These are phyloP conservation scores for Crithidia bombi DNA, from an alignment of 208 protist genomes.

Conservation along the genomic window DNA sequence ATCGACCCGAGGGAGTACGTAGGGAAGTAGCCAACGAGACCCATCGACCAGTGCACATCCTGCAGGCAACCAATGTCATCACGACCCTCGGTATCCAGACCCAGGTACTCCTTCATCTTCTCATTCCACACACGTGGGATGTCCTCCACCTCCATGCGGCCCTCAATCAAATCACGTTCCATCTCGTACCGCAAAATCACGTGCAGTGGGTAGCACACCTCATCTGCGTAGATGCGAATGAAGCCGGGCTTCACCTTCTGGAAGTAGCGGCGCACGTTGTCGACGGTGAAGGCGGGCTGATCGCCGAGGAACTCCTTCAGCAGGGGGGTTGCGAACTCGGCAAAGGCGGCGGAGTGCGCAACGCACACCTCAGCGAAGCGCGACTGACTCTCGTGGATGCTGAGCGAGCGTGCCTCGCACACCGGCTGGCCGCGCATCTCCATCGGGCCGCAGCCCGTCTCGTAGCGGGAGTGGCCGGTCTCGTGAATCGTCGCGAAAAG, in stretches of 20 bases:
- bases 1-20: constrained; percentile 88
- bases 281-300: constrained; percentile 50
- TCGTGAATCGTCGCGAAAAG: constrained; percentile 86
- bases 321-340: constrained; percentile 53
- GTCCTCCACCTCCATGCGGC: constrained; percentile 72
- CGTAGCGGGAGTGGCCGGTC: constrained; percentile 89
- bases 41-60: constrained; percentile 87
- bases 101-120: constrained; percentile 91
- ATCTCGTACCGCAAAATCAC: constrained; percentile 92
- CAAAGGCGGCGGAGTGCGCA: constrained; percentile 58
- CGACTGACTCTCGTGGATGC: constrained; percentile 90
- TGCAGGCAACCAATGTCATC: constrained; percentile 85
- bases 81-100: constrained; percentile 73
- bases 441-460: constrained; percentile 75
- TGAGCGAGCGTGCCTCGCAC: constrained; percentile 56
- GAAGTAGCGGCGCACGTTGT: constrained; percentile 55
- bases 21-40: constrained; percentile 87
- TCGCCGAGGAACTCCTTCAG: constrained; percentile 59
- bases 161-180: constrained; percentile 86
- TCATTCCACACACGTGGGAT: constrained; percentile 83
- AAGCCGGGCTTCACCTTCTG: constrained; percentile 66
- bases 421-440: constrained; percentile 70
- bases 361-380: constrained; percentile 83
- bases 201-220: constrained; percentile 93
- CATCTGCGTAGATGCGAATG: constrained; percentile 88